Base-by-base conservation (phyloP, 495 filamentous ascomycete species). In the Penicillium samsonianum region DNA sequence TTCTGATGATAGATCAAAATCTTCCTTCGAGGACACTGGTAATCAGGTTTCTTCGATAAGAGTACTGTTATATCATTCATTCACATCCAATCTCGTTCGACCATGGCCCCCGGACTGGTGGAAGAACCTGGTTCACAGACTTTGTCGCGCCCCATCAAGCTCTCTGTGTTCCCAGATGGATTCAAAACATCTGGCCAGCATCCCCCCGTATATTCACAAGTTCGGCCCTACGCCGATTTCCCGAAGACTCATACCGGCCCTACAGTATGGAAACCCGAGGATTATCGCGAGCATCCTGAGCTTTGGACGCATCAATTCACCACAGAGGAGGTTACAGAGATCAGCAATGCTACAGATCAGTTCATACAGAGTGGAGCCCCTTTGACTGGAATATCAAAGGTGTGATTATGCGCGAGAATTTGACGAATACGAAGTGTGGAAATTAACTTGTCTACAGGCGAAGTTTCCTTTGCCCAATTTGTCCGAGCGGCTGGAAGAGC, bases 101-200 rank as follows among this genome's bases (percentile, higher is more conserved):
- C 7, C 5, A 68, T 68, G 65, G 50, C 65, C 0, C 52, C 65
- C n/a, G 52, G 53, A 20, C 16, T 59, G 5, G 38, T 60, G 22
- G 37, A 65, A 31, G 54, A 60, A 17, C 37, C n/a, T 8, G 53
- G 54, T 3, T 19, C 44, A 7, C 26, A 35, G 17, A 43, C 45
- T 7, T 40, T 47, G 11, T 55, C 40, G 38, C 67, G 35, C 23
- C 42, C 17, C 38, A 58, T 63, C 16, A 59, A 66, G 31, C 43
- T 59, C 5, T 40, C 58, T 31, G 70, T 78, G 60, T 84, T 84
- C 49, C 82, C 82, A 8, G 80, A 83, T 58, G 80, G 81, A 3
- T 70, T 83, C 49, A 83, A 86, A 66, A 92, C 90, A 20, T 89
- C 87, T 4, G 91, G 91, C 43, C 91, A 96, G 71, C 88, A 92